Evolutionary conservation across 495 filamentous ascomycete species (phyloP).

Genomic region (Xylaria cubensis): DNA sequence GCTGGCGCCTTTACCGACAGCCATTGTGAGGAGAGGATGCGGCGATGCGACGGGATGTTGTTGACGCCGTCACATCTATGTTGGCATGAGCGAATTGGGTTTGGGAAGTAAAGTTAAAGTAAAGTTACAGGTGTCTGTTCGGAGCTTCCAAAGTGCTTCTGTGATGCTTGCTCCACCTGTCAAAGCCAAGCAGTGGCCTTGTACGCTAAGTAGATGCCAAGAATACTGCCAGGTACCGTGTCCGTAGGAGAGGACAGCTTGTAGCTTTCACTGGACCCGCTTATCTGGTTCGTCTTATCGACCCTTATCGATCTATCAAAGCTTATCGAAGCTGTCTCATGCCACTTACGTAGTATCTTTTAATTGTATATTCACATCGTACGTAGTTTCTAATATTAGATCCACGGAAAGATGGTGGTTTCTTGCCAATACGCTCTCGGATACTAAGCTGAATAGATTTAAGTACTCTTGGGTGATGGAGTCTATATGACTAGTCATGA

Average conservation of each 20-base stretch:
- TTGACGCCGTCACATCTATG: slow-evolving; percentile 38
- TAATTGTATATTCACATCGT: not conserved
- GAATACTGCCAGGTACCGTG: not conserved
- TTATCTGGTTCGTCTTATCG: not conserved
- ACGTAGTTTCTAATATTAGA: too few relatives aligned
- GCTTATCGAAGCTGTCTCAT: too few relatives aligned
- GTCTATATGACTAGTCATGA: not conserved
- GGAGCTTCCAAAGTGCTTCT: slow-evolving; percentile 13
- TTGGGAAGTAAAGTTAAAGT: slow-evolving; percentile 4
- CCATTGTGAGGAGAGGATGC: slow-evolving; percentile 37
- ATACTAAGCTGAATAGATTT: not conserved
- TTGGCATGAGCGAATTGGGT: slow-evolving; percentile 20
- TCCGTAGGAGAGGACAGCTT: slow-evolving; percentile 38
- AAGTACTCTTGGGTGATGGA: not conserved
- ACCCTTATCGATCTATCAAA: not conserved
- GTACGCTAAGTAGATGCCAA: not conserved
- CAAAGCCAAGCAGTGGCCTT: slow-evolving; percentile 5
- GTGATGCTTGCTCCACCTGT: slow-evolving; percentile 9
- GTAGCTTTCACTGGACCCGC: slow-evolving; percentile 34
- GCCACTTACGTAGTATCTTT: not conserved
- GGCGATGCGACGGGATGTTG: slow-evolving; percentile 29
- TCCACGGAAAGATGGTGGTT: too few relatives aligned
- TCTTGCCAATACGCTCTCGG: not conserved
- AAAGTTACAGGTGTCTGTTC: slow-evolving; percentile 26
- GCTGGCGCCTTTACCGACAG: slow-evolving; percentile 35